Base-by-base conservation (phyloP, 371 early-diverging fungal genomes). In the Mucor circinelloides region DNA sequence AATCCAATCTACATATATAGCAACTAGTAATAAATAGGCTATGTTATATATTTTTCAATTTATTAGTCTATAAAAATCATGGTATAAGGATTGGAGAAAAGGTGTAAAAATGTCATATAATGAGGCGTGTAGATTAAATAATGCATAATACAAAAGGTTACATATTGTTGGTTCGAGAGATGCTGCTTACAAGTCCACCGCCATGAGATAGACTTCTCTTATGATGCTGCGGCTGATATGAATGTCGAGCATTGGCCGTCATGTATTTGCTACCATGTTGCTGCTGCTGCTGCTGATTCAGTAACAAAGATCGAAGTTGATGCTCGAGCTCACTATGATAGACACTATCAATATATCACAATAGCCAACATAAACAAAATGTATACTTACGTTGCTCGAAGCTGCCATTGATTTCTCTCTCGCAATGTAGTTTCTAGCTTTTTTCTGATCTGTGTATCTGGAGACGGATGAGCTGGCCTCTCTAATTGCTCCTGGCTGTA, bases 331-430 rank as follows among this genome's bases (percentile, higher is more conserved):
- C 69, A 32, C 64, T 69, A 59, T 10, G 28, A 42, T 17, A 1
- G 13, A 32, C 23, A 60, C n/a, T 32, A 25, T 50, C 8, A 57
- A 9, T 17, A 38, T 6, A 52, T 3, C 15, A 36, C 40, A 40
- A 2, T 30, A 4, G 19, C 13, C 2, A 1, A 0, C 1, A 52
- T 7, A 34, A 23, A 55, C 19, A 44, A 25, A 27, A 19, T 23
- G 30, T 1, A 27, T 10, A 7, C 69, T 67, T 73, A 77, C 80
- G 67, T 70, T 55, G 80, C 75, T 44, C 70, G 77, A 59, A 74
- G 67, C 30, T 77, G 80, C 77, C 77, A 79, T 40, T 79, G 75
- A 21, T 74, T 77, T 56, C 77, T 72, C 57, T 79, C 80, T 55
- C 68, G 63, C 6, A 79, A 30, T 30, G 77, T 70, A 0, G 52